Percentiles rank a stretch among this genome's conserved stretches.
These are phyloP conservation scores for Falciphora oryzae DNA, from an alignment of 2,329 filamentous ascomycete species.

Conservation along the genomic window DNA sequence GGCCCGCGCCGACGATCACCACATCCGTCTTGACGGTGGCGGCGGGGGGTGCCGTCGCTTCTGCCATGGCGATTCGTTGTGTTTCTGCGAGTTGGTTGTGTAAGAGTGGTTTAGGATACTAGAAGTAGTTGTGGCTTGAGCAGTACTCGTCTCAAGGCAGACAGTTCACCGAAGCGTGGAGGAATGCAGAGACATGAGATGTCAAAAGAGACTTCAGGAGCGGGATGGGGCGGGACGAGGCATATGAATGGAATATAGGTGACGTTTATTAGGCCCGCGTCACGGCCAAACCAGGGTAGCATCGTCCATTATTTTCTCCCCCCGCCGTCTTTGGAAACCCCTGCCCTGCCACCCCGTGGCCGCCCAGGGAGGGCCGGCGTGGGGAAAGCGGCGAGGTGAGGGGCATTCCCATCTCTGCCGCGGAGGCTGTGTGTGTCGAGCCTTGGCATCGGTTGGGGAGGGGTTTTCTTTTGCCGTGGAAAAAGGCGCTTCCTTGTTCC, in stretches of 20 bases:
- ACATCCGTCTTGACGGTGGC: slow-evolving; percentile 34
- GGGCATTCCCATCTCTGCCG: neutral
- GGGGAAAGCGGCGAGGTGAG: neutral
- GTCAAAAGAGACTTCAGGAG: neutral
- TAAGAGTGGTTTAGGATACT: neutral
- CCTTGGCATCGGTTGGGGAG: neutral
- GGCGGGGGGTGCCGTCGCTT: neutral
- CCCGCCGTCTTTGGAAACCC: too few species aligned
- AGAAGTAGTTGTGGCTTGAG: neutral
- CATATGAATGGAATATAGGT: neutral
- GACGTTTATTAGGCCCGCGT: neutral
- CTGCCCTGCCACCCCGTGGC: neutral
- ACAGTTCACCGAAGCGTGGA: too few species aligned
- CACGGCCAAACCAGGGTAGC: neutral
- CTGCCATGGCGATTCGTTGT: neutral
- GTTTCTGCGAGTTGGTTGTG: neutral
- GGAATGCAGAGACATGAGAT: neutral
- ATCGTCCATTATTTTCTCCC: neutral
- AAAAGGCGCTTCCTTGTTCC: too few species aligned
- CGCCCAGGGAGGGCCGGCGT: neutral
- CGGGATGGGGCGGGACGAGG: neutral
- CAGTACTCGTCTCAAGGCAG: neutral
- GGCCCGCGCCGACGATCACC: slow-evolving; percentile 45
- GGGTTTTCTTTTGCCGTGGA: neutral
- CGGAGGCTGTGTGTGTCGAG: neutral